Evolutionary conservation across 441 rosid species (phyloP), one percentile per base, ranked within the genome.

Genomic region (Pelargonium cotyledonis): DNA sequence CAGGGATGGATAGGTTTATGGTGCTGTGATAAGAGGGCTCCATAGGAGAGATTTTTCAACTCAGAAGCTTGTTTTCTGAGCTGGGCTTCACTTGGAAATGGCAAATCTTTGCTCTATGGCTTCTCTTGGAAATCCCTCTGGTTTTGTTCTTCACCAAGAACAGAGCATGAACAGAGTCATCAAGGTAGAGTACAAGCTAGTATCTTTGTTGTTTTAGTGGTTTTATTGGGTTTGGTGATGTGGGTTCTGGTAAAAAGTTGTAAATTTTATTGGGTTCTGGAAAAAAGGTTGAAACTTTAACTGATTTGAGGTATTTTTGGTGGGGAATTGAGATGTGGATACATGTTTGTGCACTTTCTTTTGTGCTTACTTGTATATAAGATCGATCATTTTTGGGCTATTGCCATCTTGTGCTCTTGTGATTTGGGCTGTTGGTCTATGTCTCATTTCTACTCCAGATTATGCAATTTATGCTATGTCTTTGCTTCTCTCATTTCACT

Each of bases 61-160:
- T 72, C 77, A 53, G 70, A 67, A 69, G 2, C 62, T 57, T 57
- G 14, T n/a, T 60, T 63, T 57, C 62, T 57, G 62, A 57, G 3
- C 29, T 18, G 62, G 62, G 62, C 18, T 55, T 55, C 61, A 16
- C 23, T 55, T 21, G 16, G 61, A 68, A 60, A 90, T 83, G 95
- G 80, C 78, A 14, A 82, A 86, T 85, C 80, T 83, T 68, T 86
- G 88, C 72, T 76, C 82, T 80, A 85, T 88, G 97, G 86, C 95
- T 49, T 89, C 90, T 74, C 89, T 85, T 78, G 95, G 85, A 18
- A 79, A 72, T 65, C 81, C 85, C 55, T 81, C 88, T 68, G 88
- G 80, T 7, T 81, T 90, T 69, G 79, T 81, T 61, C 72, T 86
- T 70, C 85, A 79, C 72, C 96, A 83, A 68, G 97, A 87, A 4